Base-by-base conservation (phyloP, 768 basidiomycete genomes). In the Tulasnella sp. region DNA sequence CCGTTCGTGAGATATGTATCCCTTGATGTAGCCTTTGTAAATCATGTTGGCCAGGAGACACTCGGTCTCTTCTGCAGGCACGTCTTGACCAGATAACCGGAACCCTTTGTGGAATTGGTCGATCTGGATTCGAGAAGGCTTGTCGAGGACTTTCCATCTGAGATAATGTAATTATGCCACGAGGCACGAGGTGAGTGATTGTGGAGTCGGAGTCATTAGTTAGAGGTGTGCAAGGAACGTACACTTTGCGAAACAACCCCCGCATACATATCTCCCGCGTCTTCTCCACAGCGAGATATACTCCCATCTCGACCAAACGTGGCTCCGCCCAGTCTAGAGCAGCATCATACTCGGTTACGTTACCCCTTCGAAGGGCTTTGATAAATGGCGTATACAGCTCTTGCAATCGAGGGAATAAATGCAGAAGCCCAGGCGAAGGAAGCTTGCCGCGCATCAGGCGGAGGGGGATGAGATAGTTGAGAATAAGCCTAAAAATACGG, bases 41-140 rank as follows among this genome's bases (percentile, higher is more conserved):
- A 98, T 91, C 92, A 96, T 91, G 78, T 95, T 95, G 35, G 95
- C 94, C 8, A 97, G 87, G 67, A 95, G 85, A 79, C 95, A 97
- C 80, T 98, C 95, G 1, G 92, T 92, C 79, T 96, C 95, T 75
- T 91, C 94, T 73, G 83, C 78, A 8, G 88, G 83, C 29, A 91
- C 86, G 14, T 77, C 86, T 73, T 87, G 84, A 2, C 90, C 91
- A 3, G 90, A 89, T 72, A 93, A 80, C 67, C 81, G 82, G 65
- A 96, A 81, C 5, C 91, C 89, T n/a, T 83, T 82, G 77, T 90
- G 89, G 80, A 98, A 95, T 81, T 90, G 86, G 2, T 86, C 83
- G 66, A 97, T 85, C 0, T 92, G 89, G 65, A 98, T 89, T 17
- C 95, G 85, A 0, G 91, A 89, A 7, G 84, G 83, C 76, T 90